phyloP scores from a whole-genome alignment of 495 filamentous ascomycete species.

The Neurospora sp. region DNA sequence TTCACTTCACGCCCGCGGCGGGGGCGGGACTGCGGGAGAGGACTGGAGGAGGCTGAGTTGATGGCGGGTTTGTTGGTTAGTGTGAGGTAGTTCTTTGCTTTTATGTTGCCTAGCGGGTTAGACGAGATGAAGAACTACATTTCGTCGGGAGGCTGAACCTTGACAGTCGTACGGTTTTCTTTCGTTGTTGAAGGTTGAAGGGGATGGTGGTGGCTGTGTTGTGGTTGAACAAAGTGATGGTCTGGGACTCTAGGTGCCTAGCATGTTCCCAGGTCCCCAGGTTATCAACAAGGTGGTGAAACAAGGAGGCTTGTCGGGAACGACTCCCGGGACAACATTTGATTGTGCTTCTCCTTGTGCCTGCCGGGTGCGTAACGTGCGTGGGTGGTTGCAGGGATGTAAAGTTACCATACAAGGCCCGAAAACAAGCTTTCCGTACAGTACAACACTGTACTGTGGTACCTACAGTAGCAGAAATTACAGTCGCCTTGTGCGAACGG shows the following conservation, averaged over 20 bases:
- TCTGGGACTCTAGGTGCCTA: neutral
- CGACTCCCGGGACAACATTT: neutral
- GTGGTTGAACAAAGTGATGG: neutral
- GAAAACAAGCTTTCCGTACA: neutral
- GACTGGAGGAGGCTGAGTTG: neutral
- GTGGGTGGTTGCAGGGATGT: neutral
- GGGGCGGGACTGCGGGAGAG: neutral
- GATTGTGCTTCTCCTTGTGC: neutral
- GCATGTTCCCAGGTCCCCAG: neutral
- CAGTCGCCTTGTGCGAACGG: neutral
- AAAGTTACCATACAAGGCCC: neutral
- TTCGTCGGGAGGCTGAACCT: neutral
- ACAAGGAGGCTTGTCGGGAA: neutral
- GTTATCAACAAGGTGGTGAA: neutral
- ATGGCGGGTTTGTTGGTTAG: neutral
- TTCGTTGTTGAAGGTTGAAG: neutral
- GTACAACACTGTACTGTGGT: neutral
- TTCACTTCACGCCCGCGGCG: neutral
- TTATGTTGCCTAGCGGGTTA: neutral
- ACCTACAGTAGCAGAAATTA: neutral
- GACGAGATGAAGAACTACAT: neutral
- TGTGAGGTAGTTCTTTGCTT: neutral
- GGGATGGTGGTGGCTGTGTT: neutral
- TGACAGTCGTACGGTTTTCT: neutral
- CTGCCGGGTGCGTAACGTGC: neutral